Evolutionary conservation across 1,284 basidiomycete genomes (phyloP).

Genomic region (Trametes polyzona): DNA sequence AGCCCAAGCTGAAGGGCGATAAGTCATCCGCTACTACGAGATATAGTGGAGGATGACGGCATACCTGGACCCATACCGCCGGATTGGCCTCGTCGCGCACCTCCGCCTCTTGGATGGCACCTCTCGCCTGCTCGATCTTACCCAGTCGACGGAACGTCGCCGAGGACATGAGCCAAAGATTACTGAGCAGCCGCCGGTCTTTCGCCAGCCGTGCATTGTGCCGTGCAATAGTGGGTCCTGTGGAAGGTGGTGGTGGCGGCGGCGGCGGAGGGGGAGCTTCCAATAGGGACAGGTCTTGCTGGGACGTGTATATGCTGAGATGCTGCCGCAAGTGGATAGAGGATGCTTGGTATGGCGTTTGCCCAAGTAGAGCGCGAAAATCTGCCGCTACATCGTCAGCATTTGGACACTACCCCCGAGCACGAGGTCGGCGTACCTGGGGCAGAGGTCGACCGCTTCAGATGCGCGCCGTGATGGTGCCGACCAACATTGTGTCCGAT

Average conservation of each 20-base stretch:
- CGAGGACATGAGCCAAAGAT: constrained; percentile 93
- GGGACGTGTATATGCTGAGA: constrained; percentile 48
- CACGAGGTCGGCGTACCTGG: constrained; percentile 51
- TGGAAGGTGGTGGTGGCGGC: constrained; percentile 41
- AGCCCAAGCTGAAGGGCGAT: constrained; percentile 64
- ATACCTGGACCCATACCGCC: constrained; percentile 92
- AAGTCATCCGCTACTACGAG: constrained; percentile 1
- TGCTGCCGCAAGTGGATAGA: constrained; percentile 83
- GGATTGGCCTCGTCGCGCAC: constrained; percentile 85
- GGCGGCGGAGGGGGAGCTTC: constrained; percentile 45
- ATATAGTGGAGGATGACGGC: constrained; percentile 24
- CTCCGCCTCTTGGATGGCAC: constrained; percentile 95
- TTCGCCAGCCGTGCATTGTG: constrained; percentile 53
- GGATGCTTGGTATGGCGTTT: constrained; percentile 77
- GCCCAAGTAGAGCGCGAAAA: constrained; percentile 63
- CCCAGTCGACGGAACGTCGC: constrained; percentile 91
- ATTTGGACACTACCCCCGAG: not conserved
- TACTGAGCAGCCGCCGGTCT: constrained; percentile 77
- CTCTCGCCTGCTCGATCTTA: constrained; percentile 88
- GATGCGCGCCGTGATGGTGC: constrained; percentile 43
- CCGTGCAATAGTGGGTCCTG: constrained; percentile 44
- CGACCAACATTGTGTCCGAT: constrained; percentile 70
- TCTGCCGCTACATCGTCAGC: constrained; percentile 43
- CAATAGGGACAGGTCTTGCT: constrained; percentile 30
- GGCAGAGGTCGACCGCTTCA: constrained; percentile 64